Evolutionary conservation across 1,284 basidiomycete species (phyloP).

Genomic region (Fistulina hepatica): DNA sequence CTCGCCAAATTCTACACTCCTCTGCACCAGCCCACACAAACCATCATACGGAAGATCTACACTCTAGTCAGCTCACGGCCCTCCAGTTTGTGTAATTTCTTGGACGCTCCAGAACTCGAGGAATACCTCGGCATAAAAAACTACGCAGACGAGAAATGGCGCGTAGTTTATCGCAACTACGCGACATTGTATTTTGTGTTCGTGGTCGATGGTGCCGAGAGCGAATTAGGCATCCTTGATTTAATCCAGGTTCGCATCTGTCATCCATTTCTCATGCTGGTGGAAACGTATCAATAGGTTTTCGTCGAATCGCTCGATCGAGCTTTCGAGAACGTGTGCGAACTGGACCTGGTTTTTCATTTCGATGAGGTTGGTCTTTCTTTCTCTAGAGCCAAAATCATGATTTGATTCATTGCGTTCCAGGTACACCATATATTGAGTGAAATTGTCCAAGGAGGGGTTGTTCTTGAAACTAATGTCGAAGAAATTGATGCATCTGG

Average conservation of each 20-base stretch:
- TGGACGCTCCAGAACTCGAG: conserved; percentile 82
- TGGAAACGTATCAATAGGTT: conserved; percentile 39
- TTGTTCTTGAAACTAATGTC: conserved; percentile 97
- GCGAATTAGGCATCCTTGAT: conserved; percentile 92
- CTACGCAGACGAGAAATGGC: conserved; percentile 50
- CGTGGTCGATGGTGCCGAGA: conserved; percentile 91
- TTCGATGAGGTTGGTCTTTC: conserved; percentile 76
- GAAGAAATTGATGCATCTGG: conserved; percentile 77
- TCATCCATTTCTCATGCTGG: background rate
- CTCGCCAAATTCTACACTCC: conserved; percentile 95
- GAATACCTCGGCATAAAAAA: conserved; percentile 55
- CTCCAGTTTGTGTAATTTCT: conserved; percentile 78
- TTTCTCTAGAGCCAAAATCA: background rate
- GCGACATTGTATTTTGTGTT: conserved; percentile 97
- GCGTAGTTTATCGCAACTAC: conserved; percentile 78
- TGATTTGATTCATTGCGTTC: conserved; percentile 4
- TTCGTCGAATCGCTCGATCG: conserved; percentile 96
- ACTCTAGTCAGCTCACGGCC: conserved; percentile 71
- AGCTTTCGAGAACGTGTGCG: conserved; percentile 97
- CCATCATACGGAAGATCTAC: conserved; percentile 76
- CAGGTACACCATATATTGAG: conserved; percentile 90
- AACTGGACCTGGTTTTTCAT: conserved; percentile 96
- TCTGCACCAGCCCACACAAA: conserved; percentile 63
- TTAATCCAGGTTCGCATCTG: conserved; percentile 87
- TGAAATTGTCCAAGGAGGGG: conserved; percentile 93